phyloP scores from a whole-genome alignment of 768 basidiomycete genomes.

The Fomitopsis serialis region DNA sequence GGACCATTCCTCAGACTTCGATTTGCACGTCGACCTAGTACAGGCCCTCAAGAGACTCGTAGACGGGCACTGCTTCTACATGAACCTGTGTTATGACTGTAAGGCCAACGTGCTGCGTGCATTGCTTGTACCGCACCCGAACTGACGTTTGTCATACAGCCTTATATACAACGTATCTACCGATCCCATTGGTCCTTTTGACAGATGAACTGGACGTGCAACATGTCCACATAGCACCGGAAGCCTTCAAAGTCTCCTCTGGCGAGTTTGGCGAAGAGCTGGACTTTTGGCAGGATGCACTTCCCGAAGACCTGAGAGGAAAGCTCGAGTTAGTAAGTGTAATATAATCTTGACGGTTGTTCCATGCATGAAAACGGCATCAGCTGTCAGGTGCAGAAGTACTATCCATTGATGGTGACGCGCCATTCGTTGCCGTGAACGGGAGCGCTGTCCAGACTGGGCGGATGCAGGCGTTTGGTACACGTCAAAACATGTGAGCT shows the following conservation, averaged over 20 bases:
- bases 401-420: constrained; percentile 43
- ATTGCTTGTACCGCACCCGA: too few relatives aligned
- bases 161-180: constrained; percentile 35
- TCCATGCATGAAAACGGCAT: background rate
- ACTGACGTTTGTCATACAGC: constrained; percentile 10
- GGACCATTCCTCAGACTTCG: constrained; percentile 45
- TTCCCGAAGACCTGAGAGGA: constrained; percentile 41
- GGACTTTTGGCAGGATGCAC: constrained; percentile 47
- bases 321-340: constrained; percentile 36
- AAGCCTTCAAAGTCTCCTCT: constrained; percentile 45
- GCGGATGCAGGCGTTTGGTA: constrained; percentile 44
- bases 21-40: constrained; percentile 51
- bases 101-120: too few relatives aligned
- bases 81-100: constrained; percentile 53
- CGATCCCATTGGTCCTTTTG: constrained; percentile 42
- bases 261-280: constrained; percentile 46
- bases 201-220: constrained; percentile 41
- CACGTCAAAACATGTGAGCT: constrained; percentile 29
- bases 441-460: constrained; percentile 47
- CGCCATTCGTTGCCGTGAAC: constrained; percentile 47
- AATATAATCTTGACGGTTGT: background rate
- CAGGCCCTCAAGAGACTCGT: constrained; percentile 48
- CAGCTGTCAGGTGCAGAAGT: constrained; percentile 47
- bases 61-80: constrained; percentile 54
- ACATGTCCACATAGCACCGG: constrained; percentile 45